Evolutionary conservation across 2,329 filamentous ascomycete species (phyloP), one percentile per base, ranked within the genome.

Genomic region (Pyrenochaeta sp.): DNA sequence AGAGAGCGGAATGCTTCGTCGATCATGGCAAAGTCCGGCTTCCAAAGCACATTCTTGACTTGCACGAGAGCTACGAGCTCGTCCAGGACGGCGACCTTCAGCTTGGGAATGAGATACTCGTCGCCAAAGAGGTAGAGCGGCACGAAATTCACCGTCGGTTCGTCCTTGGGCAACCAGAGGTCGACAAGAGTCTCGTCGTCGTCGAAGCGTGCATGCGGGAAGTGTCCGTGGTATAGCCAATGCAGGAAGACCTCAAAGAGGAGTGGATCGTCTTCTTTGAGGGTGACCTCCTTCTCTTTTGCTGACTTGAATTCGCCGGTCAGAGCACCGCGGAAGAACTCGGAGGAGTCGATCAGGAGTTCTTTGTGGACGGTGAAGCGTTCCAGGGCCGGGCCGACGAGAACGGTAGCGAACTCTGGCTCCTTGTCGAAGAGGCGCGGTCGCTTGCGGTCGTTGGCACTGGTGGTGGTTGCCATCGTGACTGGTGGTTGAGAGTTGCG

Each of bases 191-290:
- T 18, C 9, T 32, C 4, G 21, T 44, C 26, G 9, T 15, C 14
- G 22, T 41, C 11, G 24, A 43, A 36, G 14, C 24, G 6, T 1
- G 9, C n/a, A 3, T 10, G 6, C 3, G 47, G 44, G 9, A 51
- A 35, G 9, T 34, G 31, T 8, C 45, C 32, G 18, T 43, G 37
- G 28, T 62, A 59, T 4, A 62, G 34, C 54, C 58, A 68, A 34
- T 63, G 30, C n/a, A 61, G 32, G 43, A 65, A 61, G 36, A 61
- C 32, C 19, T 61, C 53, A 22, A 69, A 58, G 3, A 48, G 47
- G 7, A 37, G 21, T 1, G 44, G 17, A 14, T 58, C 46, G 7
- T 57, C 61, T 6, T 65, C 57, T 6, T 44, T 38, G 3, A 69
- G 39, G 11, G 54, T 54, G 9, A 68, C 48, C 3, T 43, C 48